Evolutionary conservation across 306 rosid species (phyloP), one percentile per base, ranked within the genome.

Genomic region (Gastrolobium bilobum): DNA sequence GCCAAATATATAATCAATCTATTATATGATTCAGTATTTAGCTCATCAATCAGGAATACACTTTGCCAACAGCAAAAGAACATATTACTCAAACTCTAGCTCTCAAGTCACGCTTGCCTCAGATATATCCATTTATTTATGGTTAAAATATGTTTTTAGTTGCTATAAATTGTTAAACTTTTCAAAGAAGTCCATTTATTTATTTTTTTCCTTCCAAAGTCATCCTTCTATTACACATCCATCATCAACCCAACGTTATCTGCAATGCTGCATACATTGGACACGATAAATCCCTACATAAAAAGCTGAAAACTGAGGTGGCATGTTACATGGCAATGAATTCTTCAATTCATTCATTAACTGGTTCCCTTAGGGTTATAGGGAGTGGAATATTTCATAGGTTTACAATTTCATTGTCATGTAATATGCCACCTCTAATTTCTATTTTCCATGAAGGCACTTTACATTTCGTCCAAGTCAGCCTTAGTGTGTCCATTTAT

Each of bases 1-100:
- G 52, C 52, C 83, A 71, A 44, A 82, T 11, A 43, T 44, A 60
- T 40, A 46, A 74, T 44, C 67, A 61, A 34, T 66, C 13, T 62
- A 46, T 35, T 61, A 66, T 61, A 66, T 66, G 7, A 39, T 29
- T 54, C 58, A 15, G 31, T 39, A 56, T 43, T 66, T 40, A 77
- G 62, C 39, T 40, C 77, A 75, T 67, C 60, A 54, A 52, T 73
- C 30, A 31, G 38, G 31, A 72, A 51, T 62, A 26, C 51, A 48
- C 40, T 65, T 10, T 31, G 13, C n/a, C 57, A 70, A 60, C 15
- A 79, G 26, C 10, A 4, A 47, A 75, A 75, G 46, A 26, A 69
- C n/a, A 29, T 47, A 46, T n/a, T 48, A 26, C 26, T 42, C 43
- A 73, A 20, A 43, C 42, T 39, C 20, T 26, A 43, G 52, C 11